Evolutionary conservation across 1,284 basidiomycete genomes (phyloP).

Genomic region (Cryptococcus sp.): DNA sequence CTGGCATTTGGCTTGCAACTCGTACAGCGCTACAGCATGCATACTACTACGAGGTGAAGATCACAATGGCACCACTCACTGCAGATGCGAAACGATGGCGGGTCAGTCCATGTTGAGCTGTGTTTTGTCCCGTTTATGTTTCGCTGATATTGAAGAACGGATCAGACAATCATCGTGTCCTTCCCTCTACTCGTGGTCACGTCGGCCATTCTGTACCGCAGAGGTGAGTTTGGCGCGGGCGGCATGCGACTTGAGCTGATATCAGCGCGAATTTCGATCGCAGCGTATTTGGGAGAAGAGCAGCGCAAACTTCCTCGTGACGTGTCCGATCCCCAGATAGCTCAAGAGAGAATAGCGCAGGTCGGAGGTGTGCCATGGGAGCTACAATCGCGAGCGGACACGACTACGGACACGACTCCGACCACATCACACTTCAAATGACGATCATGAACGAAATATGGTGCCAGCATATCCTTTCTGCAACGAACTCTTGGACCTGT

Average conservation of each 20-base stretch:
- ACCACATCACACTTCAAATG: not conserved
- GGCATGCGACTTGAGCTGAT: constrained; percentile 5
- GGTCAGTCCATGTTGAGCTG: constrained; percentile 18
- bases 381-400: constrained; percentile 20
- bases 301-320: constrained; percentile 40
- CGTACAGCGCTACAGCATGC: no score
- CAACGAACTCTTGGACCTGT: no score
- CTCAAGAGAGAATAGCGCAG: constrained; percentile 20
- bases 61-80: constrained; percentile 28
- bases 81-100: constrained; percentile 44
- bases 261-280: not conserved
- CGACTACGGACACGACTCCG: not conserved
- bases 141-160: not conserved
- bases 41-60: no score
- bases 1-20: no score
- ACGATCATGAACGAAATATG: not conserved
- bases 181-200: constrained; percentile 50
- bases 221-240: constrained; percentile 28
- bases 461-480: no score
- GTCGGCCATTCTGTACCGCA: constrained; percentile 47
- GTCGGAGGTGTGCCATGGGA: constrained; percentile 40
- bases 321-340: constrained; percentile 20
- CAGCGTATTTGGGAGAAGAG: constrained; percentile 47
- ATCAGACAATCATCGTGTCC: constrained; percentile 48
- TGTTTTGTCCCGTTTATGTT: not conserved